Conservation (phyloP, 2,329 filamentous ascomycete genomes). For the Penicillium brevicompactum region DNA sequence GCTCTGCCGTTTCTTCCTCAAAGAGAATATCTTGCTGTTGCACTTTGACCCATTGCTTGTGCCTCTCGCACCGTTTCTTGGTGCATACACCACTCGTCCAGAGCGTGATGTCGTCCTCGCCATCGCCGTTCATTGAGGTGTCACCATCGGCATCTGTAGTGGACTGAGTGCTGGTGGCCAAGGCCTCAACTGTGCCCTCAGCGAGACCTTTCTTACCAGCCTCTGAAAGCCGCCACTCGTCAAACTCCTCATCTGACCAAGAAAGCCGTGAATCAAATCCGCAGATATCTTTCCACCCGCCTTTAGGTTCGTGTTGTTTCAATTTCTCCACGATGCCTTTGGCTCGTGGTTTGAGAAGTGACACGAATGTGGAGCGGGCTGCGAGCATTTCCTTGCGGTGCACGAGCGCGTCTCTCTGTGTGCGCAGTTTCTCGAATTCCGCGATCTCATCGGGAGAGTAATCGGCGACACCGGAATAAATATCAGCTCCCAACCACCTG, state of each 20-base stretch:
- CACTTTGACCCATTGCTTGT: conserved; percentile 51
- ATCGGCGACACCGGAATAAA: conserved; percentile 29
- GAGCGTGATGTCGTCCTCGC: conserved; percentile 33
- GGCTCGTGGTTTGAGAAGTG: conserved; percentile 44
- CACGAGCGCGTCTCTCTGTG: conserved; percentile 36
- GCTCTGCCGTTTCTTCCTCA: conserved; percentile 42
- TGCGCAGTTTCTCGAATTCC: conserved; percentile 41
- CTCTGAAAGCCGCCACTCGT: conserved; percentile 46
- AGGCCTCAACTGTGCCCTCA: conserved; percentile 39
- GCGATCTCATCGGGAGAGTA: conserved; percentile 43
- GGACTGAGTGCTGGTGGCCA: conserved; percentile 29
- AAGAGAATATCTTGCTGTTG: conserved; percentile 49
- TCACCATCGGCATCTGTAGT: conserved; percentile 36
- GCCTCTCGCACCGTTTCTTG: conserved; percentile 51
- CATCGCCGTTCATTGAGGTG: conserved; percentile 35
- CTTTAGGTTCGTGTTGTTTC: conserved; percentile 48
- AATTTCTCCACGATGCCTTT: conserved; percentile 47
- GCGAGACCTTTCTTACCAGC: conserved; percentile 42
- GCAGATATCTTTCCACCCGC: conserved; percentile 51
- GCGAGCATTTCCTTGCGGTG: conserved; percentile 44
- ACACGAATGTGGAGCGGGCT: conserved; percentile 46
- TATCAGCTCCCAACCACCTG: conserved; percentile 34
- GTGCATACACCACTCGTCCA: conserved; percentile 47
- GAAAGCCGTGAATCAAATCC: conserved; percentile 50
- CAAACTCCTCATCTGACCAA: conserved; percentile 53